Base-by-base conservation (phyloP, 176 grass and related monocot species). In the Puya raimondii region DNA sequence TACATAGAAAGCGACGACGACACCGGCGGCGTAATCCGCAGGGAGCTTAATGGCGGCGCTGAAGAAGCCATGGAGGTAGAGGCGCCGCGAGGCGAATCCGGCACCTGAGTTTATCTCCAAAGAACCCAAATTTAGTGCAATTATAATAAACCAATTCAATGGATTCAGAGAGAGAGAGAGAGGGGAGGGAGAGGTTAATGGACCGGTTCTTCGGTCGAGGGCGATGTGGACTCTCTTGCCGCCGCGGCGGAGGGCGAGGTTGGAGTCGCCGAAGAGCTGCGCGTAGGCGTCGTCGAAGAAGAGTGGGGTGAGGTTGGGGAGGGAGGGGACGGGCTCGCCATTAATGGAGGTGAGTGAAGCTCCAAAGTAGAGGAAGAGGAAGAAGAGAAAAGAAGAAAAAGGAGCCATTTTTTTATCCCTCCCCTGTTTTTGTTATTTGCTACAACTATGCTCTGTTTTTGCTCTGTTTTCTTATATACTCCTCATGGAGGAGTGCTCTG, bases 1-100 rank as follows among this genome's bases (percentile, higher is more conserved):
- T 79, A 90, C 91, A 56, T 96, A 96, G 75, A 96, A 96, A 48
- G 91, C 88, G 25, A 96, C 91, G 42, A 96, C 88, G 21, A 96
- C 91, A 67, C 88, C 88, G 42, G 91, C 91, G 54, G 88, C 78
- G 66, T 91, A 63, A 80, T 88, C 85, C 42, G 88, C 7, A 23
- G 91, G 91, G 63, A 96, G 83, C 78, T 91, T 91, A 74, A 96
- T 86, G 80, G 83, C 78, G 33, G 88, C 85, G 47, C 88, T 88
- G 85, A 96, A 96, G 80, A 84, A 15, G 1, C 91, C 88, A 65
- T 91, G 88, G 23, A 86, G 83, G 49, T 96, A 84, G 48, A 79
- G 61, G 49, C 48, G 78, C 79, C 80, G 91, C 3, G 91, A 91
- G 58, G 85, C 85, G 50, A 96, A 91, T 16, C 91, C 91, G 56